These are phyloP conservation scores for Crassisporium funariophilum DNA, from an alignment of 768 basidiomycete genomes.

Conservation along the genomic window DNA sequence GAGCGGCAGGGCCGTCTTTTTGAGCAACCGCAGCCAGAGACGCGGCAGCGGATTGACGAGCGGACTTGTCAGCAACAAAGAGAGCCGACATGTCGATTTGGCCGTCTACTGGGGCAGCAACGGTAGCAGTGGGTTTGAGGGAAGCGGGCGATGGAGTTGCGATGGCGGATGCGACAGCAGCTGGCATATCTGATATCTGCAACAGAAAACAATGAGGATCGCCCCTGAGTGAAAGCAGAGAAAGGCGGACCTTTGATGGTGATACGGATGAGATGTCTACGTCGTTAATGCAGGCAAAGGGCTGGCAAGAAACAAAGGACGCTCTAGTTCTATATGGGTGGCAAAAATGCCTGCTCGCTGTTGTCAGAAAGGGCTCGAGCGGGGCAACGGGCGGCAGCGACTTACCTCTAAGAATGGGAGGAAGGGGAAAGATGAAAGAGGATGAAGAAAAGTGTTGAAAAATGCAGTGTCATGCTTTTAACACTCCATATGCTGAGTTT, in stretches of 20 bases:
- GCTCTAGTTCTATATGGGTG: slow-evolving; percentile 59
- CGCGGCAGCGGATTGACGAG: slow-evolving; percentile 71
- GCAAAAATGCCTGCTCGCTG: slow-evolving; percentile 37
- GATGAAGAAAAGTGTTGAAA: slow-evolving; percentile 32
- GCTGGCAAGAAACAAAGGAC: slow-evolving; percentile 62
- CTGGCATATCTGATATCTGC: slow-evolving; percentile 75
- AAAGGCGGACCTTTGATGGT: slow-evolving; percentile 42
- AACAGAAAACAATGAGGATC: slow-evolving; percentile 9
- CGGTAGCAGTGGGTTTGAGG: slow-evolving; percentile 60
- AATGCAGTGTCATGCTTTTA: slow-evolving; percentile 32
- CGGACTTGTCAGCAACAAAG: slow-evolving; percentile 83
- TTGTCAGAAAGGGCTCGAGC: slow-evolving; percentile 13
- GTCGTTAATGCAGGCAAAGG: slow-evolving; percentile 49
- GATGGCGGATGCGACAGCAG: slow-evolving; percentile 67
- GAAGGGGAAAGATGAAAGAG: slow-evolving; percentile 35
- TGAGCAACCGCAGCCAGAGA: slow-evolving; percentile 72
- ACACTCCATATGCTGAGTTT: slow-evolving; percentile 38
- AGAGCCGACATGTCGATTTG: slow-evolving; percentile 75
- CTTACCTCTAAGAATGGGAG: slow-evolving; percentile 45
- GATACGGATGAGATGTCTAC: slow-evolving; percentile 37
- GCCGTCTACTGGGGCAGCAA: slow-evolving; percentile 51
- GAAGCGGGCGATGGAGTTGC: slow-evolving; percentile 64
- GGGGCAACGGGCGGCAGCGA: slow-evolving; percentile 1
- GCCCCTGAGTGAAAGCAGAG: background rate
- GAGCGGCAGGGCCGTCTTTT: slow-evolving; percentile 82